Base-by-base conservation (phyloP, 2,329 filamentous ascomycete genomes). In the Thielaviopsis musarum region DNA sequence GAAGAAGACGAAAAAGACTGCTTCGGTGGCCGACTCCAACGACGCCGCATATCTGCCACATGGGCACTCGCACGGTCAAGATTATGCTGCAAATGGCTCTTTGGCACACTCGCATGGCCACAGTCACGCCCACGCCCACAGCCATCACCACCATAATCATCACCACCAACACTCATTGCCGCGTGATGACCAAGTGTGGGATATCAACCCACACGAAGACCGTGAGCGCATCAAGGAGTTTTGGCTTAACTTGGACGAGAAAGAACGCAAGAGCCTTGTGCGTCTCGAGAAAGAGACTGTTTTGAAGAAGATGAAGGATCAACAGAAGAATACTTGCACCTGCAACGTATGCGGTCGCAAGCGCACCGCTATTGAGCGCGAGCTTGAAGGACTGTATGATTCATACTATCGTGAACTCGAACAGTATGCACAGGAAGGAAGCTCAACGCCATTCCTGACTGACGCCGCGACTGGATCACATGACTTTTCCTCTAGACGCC, bases 241-340 rank as follows among this genome's bases (percentile, higher is more conserved):
- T 72, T 98, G 93, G 93, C 80, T 98, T 58, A 90, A 90, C 17
- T 73, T 98, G 52, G 89, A 88, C 65, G 93, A 98, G 70, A 88
- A 95, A 45, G 91, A 97, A 70, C 87, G 93, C 66, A 93, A 95
- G 70, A 93, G 88, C 17, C 76, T 98, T 54, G 90, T 98, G 68
- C 96, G 96, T 72, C 91, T 98, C 30, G 93, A 98, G 73, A 98
- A 98, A 74, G 91, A 98, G 72, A 91, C 93, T 7, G 93, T 98
- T 0, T 75, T 98, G 60, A 90, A 88, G 69, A 98, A 98, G 77
- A 98, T 98, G 93, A 98, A 98, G 77, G 93, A 98, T 72, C 93
- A 98, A 72, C 93, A 98, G 71, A 97, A 97, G 72, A 91, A 97
- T 70, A 97, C 91, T 2, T 98, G 93, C 76, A 96, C 91, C 70